phyloP scores from a whole-genome alignment of 2,329 filamentous ascomycete genomes.

The Colletotrichum echinochloae region DNA sequence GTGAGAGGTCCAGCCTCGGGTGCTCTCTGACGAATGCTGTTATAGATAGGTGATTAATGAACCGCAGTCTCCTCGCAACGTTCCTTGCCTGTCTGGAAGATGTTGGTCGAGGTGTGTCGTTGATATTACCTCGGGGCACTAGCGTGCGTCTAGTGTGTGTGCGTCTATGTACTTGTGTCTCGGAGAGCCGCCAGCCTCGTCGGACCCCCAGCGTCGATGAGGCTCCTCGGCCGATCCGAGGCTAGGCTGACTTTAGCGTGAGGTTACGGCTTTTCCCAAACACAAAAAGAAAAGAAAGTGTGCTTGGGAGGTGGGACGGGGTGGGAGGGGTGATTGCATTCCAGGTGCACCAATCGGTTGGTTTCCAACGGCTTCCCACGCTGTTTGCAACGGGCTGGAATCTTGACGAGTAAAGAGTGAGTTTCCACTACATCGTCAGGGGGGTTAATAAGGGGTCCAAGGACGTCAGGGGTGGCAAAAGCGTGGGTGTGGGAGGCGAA shows the following conservation, averaged over 20 bases:
- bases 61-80: slow-evolving; percentile 21
- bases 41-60: slow-evolving; percentile 33
- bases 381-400: neutral
- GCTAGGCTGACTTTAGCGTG: neutral
- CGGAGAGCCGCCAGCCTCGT: slow-evolving; percentile 12
- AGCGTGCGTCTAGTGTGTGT: neutral
- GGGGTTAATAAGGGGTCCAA: neutral
- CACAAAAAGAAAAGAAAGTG: neutral
- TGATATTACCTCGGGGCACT: neutral
- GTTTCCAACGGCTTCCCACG: slow-evolving; percentile 18
- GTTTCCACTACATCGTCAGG: neutral
- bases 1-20: neutral
- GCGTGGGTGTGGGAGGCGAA: neutral
- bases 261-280: neutral
- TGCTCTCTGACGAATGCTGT: slow-evolving; percentile 8
- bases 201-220: slow-evolving; percentile 10
- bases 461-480: neutral
- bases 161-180: neutral
- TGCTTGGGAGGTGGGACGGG: neutral
- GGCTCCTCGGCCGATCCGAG: slow-evolving; percentile 25
- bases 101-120: neutral
- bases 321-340: neutral
- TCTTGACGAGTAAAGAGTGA: slow-evolving; percentile 16
- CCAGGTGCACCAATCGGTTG: slow-evolving; percentile 31
- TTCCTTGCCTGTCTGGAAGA: too few species aligned